These are phyloP conservation scores for Mortierella sp. DNA, from an alignment of 371 early-diverging fungal species.

Conservation along the genomic window DNA sequence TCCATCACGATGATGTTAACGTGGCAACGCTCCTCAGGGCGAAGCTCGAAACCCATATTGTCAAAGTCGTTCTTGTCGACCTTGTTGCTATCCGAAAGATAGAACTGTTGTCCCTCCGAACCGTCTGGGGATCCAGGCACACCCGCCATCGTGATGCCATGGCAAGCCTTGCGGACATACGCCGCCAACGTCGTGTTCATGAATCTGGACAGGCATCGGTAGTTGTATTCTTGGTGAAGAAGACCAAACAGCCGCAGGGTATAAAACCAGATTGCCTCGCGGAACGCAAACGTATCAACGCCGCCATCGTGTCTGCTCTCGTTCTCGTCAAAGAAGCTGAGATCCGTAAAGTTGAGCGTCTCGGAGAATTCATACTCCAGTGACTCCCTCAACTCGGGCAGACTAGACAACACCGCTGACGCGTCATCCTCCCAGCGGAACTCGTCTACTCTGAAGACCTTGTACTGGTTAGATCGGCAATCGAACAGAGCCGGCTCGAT, in stretches of 20 bases:
- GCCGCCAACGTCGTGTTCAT: slow-evolving; percentile 65
- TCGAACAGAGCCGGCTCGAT: slow-evolving; percentile 61
- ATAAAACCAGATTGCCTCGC: slow-evolving; percentile 76
- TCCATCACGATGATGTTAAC: slow-evolving; percentile 73
- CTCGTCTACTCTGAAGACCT: slow-evolving; percentile 71
- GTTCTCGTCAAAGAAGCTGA: slow-evolving; percentile 49
- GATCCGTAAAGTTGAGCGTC: slow-evolving; percentile 74
- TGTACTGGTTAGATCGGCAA: slow-evolving; percentile 57
- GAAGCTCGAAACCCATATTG: slow-evolving; percentile 70
- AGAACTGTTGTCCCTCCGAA: slow-evolving; percentile 21
- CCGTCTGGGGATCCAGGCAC: slow-evolving; percentile 21
- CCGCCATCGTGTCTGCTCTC: slow-evolving; percentile 60
- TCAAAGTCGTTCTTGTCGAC: slow-evolving; percentile 68
- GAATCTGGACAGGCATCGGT: slow-evolving; percentile 64
- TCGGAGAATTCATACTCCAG: slow-evolving; percentile 74
- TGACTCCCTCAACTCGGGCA: slow-evolving; percentile 72
- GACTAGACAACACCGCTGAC: slow-evolving; percentile 70
- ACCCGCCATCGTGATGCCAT: slow-evolving; percentile 42
- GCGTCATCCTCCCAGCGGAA: slow-evolving; percentile 81
- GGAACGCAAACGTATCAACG: slow-evolving; percentile 73
- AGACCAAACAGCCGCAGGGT: slow-evolving; percentile 73
- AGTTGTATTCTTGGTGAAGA: slow-evolving; percentile 75
- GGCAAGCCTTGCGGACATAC: slow-evolving; percentile 62
- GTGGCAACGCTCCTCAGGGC: slow-evolving; percentile 80
- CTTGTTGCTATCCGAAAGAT: slow-evolving; percentile 42